Conservation (phyloP, 768 basidiomycete genomes). For the Suillus subaureus region DNA sequence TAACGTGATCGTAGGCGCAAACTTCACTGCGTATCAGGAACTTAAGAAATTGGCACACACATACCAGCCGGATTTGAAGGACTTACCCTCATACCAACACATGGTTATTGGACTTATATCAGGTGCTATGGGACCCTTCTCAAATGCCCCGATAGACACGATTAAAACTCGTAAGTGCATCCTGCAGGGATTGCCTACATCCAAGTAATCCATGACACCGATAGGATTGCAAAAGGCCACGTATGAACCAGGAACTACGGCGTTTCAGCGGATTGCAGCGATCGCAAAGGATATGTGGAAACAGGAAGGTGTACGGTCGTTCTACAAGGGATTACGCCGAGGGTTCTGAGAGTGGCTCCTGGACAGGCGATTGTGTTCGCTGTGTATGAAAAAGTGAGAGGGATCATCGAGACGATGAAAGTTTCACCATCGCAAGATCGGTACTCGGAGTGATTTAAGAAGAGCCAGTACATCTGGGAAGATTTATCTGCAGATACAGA, state of each 20-base stretch:
- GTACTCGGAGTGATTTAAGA: conserved; percentile 59
- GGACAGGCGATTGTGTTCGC: conserved; percentile 98
- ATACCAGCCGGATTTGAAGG: conserved; percentile 74
- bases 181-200: conserved; percentile 7
- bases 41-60: conserved; percentile 82
- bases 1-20: conserved; percentile 63
- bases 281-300: conserved; percentile 95
- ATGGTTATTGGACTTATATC: conserved; percentile 95
- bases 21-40: conserved; percentile 98
- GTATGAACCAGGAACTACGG: conserved; percentile 70
- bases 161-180: conserved; percentile 84
- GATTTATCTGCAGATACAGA: not conserved
- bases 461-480: not conserved
- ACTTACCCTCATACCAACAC: conserved; percentile 93
- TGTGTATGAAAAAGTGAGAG: conserved; percentile 90
- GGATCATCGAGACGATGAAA: conserved; percentile 66
- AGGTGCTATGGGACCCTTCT: conserved; percentile 98
- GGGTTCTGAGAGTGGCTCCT: conserved; percentile 94
- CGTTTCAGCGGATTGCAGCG: conserved; percentile 73
- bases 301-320: conserved; percentile 83
- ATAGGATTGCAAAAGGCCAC: conserved; percentile 85
- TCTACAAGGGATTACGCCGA: conserved; percentile 98
- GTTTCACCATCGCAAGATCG: conserved; percentile 60
- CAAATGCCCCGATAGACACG: conserved; percentile 94
- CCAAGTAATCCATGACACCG: conserved; percentile 8